phyloP scores from a whole-genome alignment of 495 filamentous ascomycete genomes.

The Trichoderma parareesei region DNA sequence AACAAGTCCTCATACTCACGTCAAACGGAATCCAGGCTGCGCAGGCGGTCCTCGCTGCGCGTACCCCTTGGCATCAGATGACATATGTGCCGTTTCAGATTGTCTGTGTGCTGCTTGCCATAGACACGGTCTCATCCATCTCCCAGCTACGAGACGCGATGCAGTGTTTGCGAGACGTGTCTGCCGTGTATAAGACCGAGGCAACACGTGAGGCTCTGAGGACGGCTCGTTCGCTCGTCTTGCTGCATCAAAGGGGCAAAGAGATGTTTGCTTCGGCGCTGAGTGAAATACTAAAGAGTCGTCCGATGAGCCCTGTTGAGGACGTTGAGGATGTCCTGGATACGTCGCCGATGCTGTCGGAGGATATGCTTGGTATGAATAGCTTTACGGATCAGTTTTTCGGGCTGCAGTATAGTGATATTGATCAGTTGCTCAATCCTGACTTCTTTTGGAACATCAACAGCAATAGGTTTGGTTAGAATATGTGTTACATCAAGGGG shows the following conservation, averaged over 20 bases:
- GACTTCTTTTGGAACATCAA: conserved; percentile 2
- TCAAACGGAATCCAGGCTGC: conserved; percentile 12
- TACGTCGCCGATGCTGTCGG: neutral
- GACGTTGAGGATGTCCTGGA: neutral
- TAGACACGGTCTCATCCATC: conserved; percentile 39
- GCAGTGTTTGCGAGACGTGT: conserved; percentile 35
- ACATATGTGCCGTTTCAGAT: conserved; percentile 46
- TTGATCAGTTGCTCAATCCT: neutral
- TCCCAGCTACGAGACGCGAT: conserved; percentile 38
- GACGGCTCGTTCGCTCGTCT: conserved; percentile 35
- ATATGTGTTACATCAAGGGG: too few relatives aligned
- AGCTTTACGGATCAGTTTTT: conserved; percentile 1
- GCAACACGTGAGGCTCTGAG: conserved; percentile 41
- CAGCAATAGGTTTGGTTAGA: neutral
- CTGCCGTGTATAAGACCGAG: conserved; percentile 32
- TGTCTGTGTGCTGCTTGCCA: conserved; percentile 40
- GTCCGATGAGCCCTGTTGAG: neutral
- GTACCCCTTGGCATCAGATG: conserved; percentile 43
- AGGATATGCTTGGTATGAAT: neutral
- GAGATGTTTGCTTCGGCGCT: conserved; percentile 5
- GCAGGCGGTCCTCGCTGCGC: conserved; percentile 21
- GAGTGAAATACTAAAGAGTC: neutral
- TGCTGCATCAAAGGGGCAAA: conserved; percentile 10
- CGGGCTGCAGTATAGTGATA: neutral
- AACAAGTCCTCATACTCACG: conserved; percentile 19